Evolutionary conservation across 495 filamentous ascomycete genomes (phyloP), one percentile per base, ranked within the genome.

Genomic region (Cladorrhinum samala): DNA sequence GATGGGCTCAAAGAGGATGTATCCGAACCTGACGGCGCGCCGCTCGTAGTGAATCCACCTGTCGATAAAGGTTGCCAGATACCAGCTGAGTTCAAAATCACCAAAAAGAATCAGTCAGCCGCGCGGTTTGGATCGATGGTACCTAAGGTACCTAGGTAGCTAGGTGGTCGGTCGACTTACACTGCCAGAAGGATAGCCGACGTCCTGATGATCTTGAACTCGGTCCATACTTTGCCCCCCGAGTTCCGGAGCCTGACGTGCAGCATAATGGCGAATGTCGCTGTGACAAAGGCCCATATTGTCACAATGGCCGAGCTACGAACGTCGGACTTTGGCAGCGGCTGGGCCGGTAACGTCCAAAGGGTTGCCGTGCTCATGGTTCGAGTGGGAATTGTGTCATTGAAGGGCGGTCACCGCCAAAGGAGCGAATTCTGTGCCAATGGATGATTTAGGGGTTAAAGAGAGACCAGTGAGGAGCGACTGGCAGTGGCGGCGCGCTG

Each of bases 1-100:
- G 0, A 57, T 9, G 3, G 58, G 41, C 1, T n/a, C 42, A 18
- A 41, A 8, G 39, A 61, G 39, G 6, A 57, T 49, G 38, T 61
- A 61, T 7, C 54, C 58, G 21, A 50, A 51, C 7, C 17, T 9
- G 3, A 61, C 27, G 8, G 21, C 21, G 3, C 36, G 45, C 1
- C 39, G 44, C 11, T 50, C 40, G 21, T 43, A 54, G 5, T 11
- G 27, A 11, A 33, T 5, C 27, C 27, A 33, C 11, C 27, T 5
- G 11, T 33, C 27, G 11, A 11, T 11, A 6, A 33, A 5, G 27
- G 11, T 11, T 5, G 11, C 5, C 27, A 33, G 11, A 11, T 33
- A 33, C 27, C 27, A 33, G 11, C 27, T 33, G 27, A 6, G n/a
- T n/a, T n/a, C n/a, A n/a, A n/a, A n/a, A n/a, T n/a, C n/a, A n/a